Evolutionary conservation across 768 basidiomycete species (phyloP).

Genomic region (Amanita rimosa): DNA sequence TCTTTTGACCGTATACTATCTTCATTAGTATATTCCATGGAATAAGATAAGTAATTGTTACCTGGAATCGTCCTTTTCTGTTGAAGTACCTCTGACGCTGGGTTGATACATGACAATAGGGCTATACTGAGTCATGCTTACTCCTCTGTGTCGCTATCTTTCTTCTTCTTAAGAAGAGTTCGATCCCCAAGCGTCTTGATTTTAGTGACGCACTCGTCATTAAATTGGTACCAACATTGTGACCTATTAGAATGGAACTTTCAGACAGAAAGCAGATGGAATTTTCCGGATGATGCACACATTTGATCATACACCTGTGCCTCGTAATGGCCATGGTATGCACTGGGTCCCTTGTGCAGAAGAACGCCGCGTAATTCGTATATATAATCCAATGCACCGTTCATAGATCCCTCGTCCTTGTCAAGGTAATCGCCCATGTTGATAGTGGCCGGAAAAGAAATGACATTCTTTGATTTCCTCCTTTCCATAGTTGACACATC

Average conservation of each 20-base stretch:
- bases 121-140: background rate
- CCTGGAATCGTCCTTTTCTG: slow-evolving; percentile 3
- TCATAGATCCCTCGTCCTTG: slow-evolving; percentile 9
- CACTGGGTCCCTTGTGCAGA: slow-evolving; percentile 85
- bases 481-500: slow-evolving; percentile 69
- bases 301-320: slow-evolving; percentile 65
- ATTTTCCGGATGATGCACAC: background rate
- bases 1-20: slow-evolving; percentile 60
- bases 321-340: slow-evolving; percentile 86
- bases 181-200: slow-evolving; percentile 45
- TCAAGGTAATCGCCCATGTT: slow-evolving; percentile 57
- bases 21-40: slow-evolving; percentile 12
- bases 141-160: slow-evolving; percentile 3
- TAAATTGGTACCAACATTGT: slow-evolving; percentile 81
- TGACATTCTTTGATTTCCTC: slow-evolving; percentile 75
- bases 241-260: slow-evolving; percentile 7
- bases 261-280: background rate
- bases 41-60: background rate
- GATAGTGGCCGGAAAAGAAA: slow-evolving; percentile 65
- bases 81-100: background rate
- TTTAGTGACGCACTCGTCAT: slow-evolving; percentile 75
- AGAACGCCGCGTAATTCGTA: slow-evolving; percentile 84
- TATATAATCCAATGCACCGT: slow-evolving; percentile 16
- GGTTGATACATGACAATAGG: background rate
- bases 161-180: slow-evolving; percentile 4